Evolutionary conservation across 148 eudicot species (phyloP).

Genomic region (Oxyria digyna): DNA sequence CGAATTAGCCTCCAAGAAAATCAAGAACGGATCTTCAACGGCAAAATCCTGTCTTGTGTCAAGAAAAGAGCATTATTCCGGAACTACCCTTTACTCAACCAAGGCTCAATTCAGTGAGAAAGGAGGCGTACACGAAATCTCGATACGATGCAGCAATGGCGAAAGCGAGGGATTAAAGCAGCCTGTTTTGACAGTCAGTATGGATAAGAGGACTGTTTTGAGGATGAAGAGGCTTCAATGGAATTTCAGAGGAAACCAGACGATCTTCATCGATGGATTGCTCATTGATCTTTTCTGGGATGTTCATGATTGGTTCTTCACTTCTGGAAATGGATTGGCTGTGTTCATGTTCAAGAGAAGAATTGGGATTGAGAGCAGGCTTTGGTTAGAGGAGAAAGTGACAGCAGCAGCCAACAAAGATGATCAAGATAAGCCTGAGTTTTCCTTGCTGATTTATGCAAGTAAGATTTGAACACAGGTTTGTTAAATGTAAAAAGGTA

Average conservation of each 20-base stretch:
- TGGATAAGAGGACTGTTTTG: constrained; percentile 62
- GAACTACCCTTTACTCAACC: constrained; percentile 30
- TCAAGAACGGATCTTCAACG: constrained; percentile 16
- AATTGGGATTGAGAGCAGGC: constrained; percentile 64
- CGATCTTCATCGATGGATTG: constrained; percentile 71
- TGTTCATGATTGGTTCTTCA: constrained; percentile 82
- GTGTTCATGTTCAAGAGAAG: constrained; percentile 87
- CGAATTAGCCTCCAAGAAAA: constrained; percentile 26
- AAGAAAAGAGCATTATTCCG: constrained; percentile 54
- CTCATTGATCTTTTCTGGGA: constrained; percentile 85
- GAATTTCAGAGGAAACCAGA: constrained; percentile 88
- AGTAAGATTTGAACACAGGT: constrained; percentile 29
- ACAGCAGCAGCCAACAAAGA: neutral
- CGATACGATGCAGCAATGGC: constrained; percentile 38
- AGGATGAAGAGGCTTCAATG: constrained; percentile 65
- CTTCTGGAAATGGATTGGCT: constrained; percentile 29
- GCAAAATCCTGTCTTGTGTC: constrained; percentile 39
- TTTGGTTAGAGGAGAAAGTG: constrained; percentile 66
- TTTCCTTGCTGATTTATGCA: constrained; percentile 64
- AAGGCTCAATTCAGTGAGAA: constrained; percentile 45
- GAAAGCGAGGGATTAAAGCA: constrained; percentile 39
- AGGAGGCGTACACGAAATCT: constrained; percentile 47
- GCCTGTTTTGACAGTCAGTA: constrained; percentile 45
- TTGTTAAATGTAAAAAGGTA: neutral
- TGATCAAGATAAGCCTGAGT: constrained; percentile 21